A percentile compares a stretch with the other conserved stretches of the same genome.
These are phyloP conservation scores for Bremia lactucae DNA, from an alignment of 352 stramenopile genomes.

Conservation along the genomic window DNA sequence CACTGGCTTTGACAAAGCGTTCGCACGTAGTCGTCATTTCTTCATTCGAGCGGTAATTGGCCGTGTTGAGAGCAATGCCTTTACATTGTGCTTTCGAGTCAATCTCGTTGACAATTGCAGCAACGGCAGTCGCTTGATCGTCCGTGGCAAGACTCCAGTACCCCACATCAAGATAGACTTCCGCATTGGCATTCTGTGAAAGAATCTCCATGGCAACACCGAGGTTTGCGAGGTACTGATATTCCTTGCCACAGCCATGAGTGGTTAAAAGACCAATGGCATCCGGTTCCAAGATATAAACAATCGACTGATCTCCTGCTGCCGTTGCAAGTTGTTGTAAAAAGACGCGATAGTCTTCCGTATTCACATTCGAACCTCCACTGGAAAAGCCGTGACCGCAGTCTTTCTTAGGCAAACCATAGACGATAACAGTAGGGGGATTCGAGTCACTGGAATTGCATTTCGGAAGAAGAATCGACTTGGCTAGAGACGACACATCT, in stretches of 20 bases:
- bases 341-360: slow-evolving; percentile 30
- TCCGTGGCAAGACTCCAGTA: slow-evolving; percentile 38
- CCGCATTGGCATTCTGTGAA: slow-evolving; percentile 34
- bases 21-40: slow-evolving; percentile 25
- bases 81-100: slow-evolving; percentile 17
- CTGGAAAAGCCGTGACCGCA: slow-evolving; percentile 37
- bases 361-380: slow-evolving; percentile 19
- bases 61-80: slow-evolving; percentile 46
- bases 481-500: slow-evolving; percentile 13
- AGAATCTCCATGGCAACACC: slow-evolving; percentile 32
- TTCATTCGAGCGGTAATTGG: slow-evolving; percentile 32
- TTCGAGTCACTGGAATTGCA: slow-evolving; percentile 3
- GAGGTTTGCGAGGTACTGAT: slow-evolving; percentile 40
- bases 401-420: slow-evolving; percentile 49
- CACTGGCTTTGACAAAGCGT: slow-evolving; percentile 19
- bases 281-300: slow-evolving; percentile 56
- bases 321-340: slow-evolving; percentile 21
- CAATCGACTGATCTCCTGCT: slow-evolving; percentile 25
- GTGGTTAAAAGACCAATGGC: slow-evolving; percentile 36
- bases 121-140: slow-evolving; percentile 15
- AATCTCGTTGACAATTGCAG: slow-evolving; percentile 24
- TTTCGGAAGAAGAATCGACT: slow-evolving; percentile 13
- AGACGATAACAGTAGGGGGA: slow-evolving; percentile 38
- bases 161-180: slow-evolving; percentile 51
- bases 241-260: slow-evolving; percentile 22